Conservation (phyloP, 306 rosid genomes). For the Fagus sylvatica region DNA sequence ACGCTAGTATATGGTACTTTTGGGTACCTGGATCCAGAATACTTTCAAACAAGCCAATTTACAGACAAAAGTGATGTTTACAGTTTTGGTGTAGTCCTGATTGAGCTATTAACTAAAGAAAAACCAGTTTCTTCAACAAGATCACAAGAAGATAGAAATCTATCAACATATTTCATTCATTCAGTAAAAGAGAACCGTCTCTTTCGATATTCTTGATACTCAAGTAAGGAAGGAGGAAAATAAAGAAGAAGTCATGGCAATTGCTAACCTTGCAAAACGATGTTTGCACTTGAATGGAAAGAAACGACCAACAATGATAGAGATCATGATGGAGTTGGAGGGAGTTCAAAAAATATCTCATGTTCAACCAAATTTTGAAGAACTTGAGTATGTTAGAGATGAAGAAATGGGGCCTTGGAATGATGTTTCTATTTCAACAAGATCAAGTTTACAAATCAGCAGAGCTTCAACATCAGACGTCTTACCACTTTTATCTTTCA, state of each 20-base stretch:
- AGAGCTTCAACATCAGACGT: no score
- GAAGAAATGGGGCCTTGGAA: no score
- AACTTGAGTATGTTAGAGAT: no score
- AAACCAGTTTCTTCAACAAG: conserved; percentile 12
- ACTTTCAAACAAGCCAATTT: conserved; percentile 30
- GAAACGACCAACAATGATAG: conserved; percentile 48
- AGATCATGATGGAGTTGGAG: no score
- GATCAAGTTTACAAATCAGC: no score
- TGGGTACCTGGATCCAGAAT: background rate
- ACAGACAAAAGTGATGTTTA: conserved; percentile 41
- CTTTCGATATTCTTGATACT: conserved; percentile 37
- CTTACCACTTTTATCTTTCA: no score
- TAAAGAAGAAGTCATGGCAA: conserved; percentile 28
- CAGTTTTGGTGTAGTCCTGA: conserved; percentile 33
- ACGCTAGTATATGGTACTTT: background rate
- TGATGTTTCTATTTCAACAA: no score
- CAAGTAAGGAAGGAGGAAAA: conserved; percentile 27
- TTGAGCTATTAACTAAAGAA: conserved; percentile 29
- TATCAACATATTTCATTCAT: conserved; percentile 35
- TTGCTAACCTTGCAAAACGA: conserved; percentile 43
- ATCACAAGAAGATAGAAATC: conserved; percentile 11
- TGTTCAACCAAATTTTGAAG: no score
- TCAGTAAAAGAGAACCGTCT: conserved; percentile 19
- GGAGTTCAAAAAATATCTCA: no score
- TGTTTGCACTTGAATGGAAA: conserved; percentile 49